Evolutionary conservation across 2,329 filamentous ascomycete genomes (phyloP).

Genomic region (Rugonectria rugulosa): DNA sequence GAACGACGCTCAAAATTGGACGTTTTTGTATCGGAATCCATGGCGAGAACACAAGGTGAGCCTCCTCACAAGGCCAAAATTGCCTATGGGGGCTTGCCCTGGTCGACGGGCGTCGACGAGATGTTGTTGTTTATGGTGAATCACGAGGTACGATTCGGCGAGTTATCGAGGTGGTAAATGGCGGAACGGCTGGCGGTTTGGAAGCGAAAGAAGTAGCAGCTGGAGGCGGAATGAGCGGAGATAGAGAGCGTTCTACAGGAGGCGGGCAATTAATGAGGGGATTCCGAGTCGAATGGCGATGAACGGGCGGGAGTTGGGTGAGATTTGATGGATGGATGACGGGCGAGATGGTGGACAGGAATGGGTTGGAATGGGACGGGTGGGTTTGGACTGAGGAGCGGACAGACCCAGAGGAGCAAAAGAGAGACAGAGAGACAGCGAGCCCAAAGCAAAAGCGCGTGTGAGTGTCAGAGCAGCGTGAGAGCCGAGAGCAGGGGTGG

Average conservation of each 20-base stretch:
- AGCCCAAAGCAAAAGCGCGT: too few relatives aligned
- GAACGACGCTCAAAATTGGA: constrained; percentile 51
- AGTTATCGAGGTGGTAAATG: constrained; percentile 18
- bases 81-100: constrained; percentile 38
- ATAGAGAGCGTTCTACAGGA: constrained; percentile 5
- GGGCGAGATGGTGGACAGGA: constrained; percentile 1
- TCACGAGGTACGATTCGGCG: constrained; percentile 18
- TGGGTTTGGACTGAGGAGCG: constrained; percentile 7
- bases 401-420: constrained; percentile 2
- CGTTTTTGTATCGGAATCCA: constrained; percentile 51
- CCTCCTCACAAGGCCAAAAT: constrained; percentile 35
- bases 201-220: constrained; percentile 4
- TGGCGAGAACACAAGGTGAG: constrained; percentile 39
- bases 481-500: constrained; percentile 4
- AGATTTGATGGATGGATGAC: constrained; percentile 11
- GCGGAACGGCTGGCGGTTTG: constrained; percentile 1
- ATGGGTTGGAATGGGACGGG: constrained; percentile 3
- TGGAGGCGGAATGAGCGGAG: background rate
- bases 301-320: constrained; percentile 3
- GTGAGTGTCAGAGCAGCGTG: background rate
- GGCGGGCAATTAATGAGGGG: constrained; percentile 6
- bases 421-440: background rate
- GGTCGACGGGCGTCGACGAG: constrained; percentile 19
- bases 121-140: constrained; percentile 27
- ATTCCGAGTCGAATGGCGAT: constrained; percentile 9